A percentile compares a stretch with the other conserved stretches of the same genome.
phyloP scores from a whole-genome alignment of 2,329 filamentous ascomycete genomes.

The Colletotrichum tabaci region DNA sequence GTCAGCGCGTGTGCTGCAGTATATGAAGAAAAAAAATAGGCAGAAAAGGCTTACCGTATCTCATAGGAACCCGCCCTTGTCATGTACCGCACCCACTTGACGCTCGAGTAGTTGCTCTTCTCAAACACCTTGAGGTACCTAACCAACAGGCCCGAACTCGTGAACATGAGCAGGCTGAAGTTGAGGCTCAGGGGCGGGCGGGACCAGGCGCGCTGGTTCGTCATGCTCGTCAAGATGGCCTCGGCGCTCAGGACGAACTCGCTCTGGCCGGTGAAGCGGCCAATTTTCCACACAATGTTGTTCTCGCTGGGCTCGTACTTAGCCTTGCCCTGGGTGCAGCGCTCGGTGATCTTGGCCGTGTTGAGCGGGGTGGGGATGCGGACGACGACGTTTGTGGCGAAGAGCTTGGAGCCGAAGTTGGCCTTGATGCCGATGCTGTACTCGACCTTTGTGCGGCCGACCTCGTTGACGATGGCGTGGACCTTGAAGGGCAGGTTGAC shows the following conservation, averaged over 20 bases:
- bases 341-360: slow-evolving; percentile 92
- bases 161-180: slow-evolving; percentile 98
- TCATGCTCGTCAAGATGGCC: slow-evolving; percentile 95
- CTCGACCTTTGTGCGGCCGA: slow-evolving; percentile 97
- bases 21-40: background rate
- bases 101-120: slow-evolving; percentile 98
- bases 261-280: slow-evolving; percentile 97
- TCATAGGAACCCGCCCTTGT: slow-evolving; percentile 98
- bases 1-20: slow-evolving; percentile 35
- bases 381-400: slow-evolving; percentile 95
- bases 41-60: slow-evolving; percentile 77
- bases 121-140: slow-evolving; percentile 99
- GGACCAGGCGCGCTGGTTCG: slow-evolving; percentile 97
- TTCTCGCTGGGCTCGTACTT: slow-evolving; percentile 99
- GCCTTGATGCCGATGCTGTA: slow-evolving; percentile 98
- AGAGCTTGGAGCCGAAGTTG: slow-evolving; percentile 96
- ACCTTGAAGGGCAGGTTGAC: slow-evolving; percentile 99
- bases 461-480: slow-evolving; percentile 97
- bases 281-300: slow-evolving; percentile 99
- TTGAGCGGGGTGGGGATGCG: slow-evolving; percentile 97
- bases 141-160: slow-evolving; percentile 91
- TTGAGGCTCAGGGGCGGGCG: slow-evolving; percentile 91
- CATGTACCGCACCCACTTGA: slow-evolving; percentile 99
- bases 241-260: slow-evolving; percentile 97
- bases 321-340: slow-evolving; percentile 95